Evolutionary conservation across 306 rosid genomes (phyloP), one percentile per base, ranked within the genome.

Genomic region (Rosa persica): DNA sequence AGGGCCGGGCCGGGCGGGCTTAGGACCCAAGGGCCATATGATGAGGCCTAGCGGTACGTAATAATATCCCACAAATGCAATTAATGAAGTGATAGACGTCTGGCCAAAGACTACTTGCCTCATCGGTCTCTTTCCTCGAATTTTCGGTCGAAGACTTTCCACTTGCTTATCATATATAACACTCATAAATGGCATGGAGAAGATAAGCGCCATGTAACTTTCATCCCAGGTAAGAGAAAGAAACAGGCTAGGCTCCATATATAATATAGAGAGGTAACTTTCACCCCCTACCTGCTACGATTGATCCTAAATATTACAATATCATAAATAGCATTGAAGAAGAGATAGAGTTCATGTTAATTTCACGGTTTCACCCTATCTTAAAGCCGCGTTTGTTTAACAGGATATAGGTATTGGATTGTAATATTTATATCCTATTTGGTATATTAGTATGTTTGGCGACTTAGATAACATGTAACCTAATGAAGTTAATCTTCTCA

Each of bases 141-240:
- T 9, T 36, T 73, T n/a, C 0, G 49, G 49, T 52, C 19, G 62
- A 72, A 38, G 66, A 55, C 39, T 55, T 13, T 67, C 76, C 76
- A 38, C 52, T 42, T 54, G 40, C 51, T 38, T 20, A 47, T 27
- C 44, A 47, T 9, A 23, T 30, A 30, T 30, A 30, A 16, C n/a
- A 4, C 20, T n/a, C 48, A 5, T 19, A 54, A 73, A 52, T 12
- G 22, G 15, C 36, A 20, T 8, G 11, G 27, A 25, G 19, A 74
- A 17, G 84, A 75, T 67, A 76, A 75, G 84, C 65, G 27, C 20
- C 72, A 38, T 19, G 61, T 81, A 75, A 25, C 74, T 75, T 58
- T 81, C 80, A 47, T 64, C 22, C 27, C 34, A 27, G 34, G 25
- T 27, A 61, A 61, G 38, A 25, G 67, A 25, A 60, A 23, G 34